These are phyloP conservation scores for Fraxinus excelsior DNA, from an alignment of 257 asterid genomes.

Conservation along the genomic window DNA sequence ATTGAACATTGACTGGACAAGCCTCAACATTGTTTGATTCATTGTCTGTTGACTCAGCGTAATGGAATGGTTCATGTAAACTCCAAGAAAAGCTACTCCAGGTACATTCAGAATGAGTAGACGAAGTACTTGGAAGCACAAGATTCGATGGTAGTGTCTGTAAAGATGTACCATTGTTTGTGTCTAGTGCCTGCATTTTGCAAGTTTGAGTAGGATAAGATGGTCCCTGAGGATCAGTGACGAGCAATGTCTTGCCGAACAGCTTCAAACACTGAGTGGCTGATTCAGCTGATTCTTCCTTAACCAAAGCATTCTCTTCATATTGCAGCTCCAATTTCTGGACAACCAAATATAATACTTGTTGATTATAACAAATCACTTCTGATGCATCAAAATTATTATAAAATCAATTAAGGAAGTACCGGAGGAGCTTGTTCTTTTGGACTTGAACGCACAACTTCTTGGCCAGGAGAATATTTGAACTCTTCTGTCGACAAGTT, in stretches of 20 bases:
- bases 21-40: neutral
- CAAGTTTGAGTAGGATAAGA: conserved; percentile 32
- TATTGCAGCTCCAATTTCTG: conserved; percentile 59
- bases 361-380: conserved; percentile 4
- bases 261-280: conserved; percentile 64
- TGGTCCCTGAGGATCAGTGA: conserved; percentile 40
- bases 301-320: conserved; percentile 28
- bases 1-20: conserved; percentile 31
- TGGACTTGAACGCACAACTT: conserved; percentile 40
- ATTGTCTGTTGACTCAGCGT: conserved; percentile 15
- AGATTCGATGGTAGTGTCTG: conserved; percentile 32
- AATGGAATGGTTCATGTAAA: conserved; percentile 22
- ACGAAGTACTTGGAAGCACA: conserved; percentile 31
- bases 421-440: conserved; percentile 56
- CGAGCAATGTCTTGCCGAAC: conserved; percentile 74
- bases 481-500: conserved; percentile 37
- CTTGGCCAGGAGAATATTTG: conserved; percentile 33
- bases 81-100: conserved; percentile 22
- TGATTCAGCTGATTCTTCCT: conserved; percentile 52
- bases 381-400: conserved; percentile 15
- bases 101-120: conserved; percentile 26
- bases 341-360: conserved; percentile 18
- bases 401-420: conserved; percentile 22
- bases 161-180: conserved; percentile 23
- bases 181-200: conserved; percentile 35